Conservation (phyloP, 129 eudicot species). For the Flaveria bidentis region DNA sequence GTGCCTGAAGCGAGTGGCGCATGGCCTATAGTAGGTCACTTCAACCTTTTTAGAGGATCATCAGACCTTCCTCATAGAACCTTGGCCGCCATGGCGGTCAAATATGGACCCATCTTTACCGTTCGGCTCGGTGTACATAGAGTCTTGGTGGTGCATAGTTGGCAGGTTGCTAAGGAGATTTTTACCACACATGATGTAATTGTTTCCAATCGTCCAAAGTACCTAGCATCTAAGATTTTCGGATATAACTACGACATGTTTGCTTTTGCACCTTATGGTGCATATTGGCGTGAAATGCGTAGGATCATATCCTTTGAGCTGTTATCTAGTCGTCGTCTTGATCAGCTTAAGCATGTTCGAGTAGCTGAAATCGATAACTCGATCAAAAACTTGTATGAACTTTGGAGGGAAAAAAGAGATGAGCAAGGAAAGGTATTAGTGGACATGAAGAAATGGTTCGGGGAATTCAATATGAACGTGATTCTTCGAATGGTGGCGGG, state of each 20-base stretch:
- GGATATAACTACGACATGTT: slow-evolving; percentile 34
- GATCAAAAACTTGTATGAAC: slow-evolving; percentile 21
- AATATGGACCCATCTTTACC: slow-evolving; percentile 38
- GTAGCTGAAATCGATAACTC: slow-evolving; percentile 16
- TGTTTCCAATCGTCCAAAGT: slow-evolving; percentile 32
- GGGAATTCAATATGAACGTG: slow-evolving; percentile 28
- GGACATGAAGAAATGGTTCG: slow-evolving; percentile 43
- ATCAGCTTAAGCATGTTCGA: slow-evolving; percentile 30
- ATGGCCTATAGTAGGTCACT: slow-evolving; percentile 56
- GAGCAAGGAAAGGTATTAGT: slow-evolving; percentile 17
- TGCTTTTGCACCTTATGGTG: slow-evolving; percentile 35
- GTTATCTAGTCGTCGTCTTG: slow-evolving; percentile 30
- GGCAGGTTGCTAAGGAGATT: slow-evolving; percentile 41
- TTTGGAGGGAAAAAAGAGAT: slow-evolving; percentile 23
- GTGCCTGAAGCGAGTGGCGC: slow-evolving; percentile 53
- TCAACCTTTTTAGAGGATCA: slow-evolving; percentile 22
- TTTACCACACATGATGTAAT: slow-evolving; percentile 30
- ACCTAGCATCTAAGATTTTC: slow-evolving; percentile 25
- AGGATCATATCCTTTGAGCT: slow-evolving; percentile 37
- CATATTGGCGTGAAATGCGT: slow-evolving; percentile 51
- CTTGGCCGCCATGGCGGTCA: slow-evolving; percentile 34
- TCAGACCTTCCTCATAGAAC: slow-evolving; percentile 24
- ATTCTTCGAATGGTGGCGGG: slow-evolving; percentile 38
- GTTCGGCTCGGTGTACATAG: slow-evolving; percentile 27
- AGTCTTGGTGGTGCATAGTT: slow-evolving; percentile 35